Conservation (phyloP, 352 stramenopile genomes). For the Phytophthora macrochlamydospora region DNA sequence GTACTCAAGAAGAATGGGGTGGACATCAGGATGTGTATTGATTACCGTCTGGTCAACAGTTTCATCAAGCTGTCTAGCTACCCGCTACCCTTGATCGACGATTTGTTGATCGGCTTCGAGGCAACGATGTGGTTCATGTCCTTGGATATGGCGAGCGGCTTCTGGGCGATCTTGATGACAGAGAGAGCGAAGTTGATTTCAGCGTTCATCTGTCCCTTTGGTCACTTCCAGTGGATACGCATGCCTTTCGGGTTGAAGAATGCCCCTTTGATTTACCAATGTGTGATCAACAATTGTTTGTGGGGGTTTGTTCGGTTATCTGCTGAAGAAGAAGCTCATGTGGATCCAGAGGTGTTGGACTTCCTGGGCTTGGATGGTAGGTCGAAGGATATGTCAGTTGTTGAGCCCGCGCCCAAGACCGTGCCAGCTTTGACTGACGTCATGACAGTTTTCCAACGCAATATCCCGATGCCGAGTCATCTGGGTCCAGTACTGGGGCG, state of each 20-base stretch:
- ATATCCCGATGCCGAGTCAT: background rate
- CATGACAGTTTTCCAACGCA: background rate
- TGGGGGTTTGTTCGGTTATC: slow-evolving; percentile 1
- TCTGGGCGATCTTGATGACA: background rate
- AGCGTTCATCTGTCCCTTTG: slow-evolving; percentile 22
- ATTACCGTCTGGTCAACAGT: slow-evolving; percentile 4
- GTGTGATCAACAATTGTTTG: slow-evolving; percentile 12
- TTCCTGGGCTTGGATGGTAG: background rate
- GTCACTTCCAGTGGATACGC: slow-evolving; percentile 22
- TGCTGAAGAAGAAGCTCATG: slow-evolving; percentile 1
- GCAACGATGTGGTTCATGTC: background rate
- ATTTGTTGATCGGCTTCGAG: slow-evolving; percentile 6
- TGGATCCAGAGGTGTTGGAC: background rate
- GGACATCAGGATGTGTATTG: slow-evolving; percentile 9
- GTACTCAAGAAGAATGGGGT: slow-evolving; percentile 4
- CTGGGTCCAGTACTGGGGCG: slow-evolving; percentile 1
- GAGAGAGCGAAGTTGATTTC: slow-evolving; percentile 4
- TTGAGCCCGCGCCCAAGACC: background rate
- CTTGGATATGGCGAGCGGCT: no score
- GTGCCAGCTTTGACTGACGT: no score
- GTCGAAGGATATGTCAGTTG: no score
- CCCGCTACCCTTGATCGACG: slow-evolving; percentile 5
- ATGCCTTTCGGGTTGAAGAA: no score
- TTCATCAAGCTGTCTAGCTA: slow-evolving; percentile 9
- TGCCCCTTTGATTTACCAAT: slow-evolving; percentile 19